phyloP scores from a whole-genome alignment of 495 filamentous ascomycete species.

The Aspergillus bertholletiae region DNA sequence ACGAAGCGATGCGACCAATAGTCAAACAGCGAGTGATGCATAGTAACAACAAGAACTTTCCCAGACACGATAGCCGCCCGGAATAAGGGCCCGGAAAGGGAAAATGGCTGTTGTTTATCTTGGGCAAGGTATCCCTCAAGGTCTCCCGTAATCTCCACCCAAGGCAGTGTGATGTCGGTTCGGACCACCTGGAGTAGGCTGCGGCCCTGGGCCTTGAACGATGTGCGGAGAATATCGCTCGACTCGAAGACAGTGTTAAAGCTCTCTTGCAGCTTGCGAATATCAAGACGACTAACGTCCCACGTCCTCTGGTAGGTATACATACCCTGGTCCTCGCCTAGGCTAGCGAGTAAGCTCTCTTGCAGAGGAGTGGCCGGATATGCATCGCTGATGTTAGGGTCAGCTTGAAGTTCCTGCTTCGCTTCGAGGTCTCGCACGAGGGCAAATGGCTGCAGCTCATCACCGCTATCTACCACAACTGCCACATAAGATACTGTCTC shows the following conservation, averaged over 20 bases:
- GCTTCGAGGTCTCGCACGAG: background rate
- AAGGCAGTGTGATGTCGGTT: constrained; percentile 34
- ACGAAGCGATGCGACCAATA: constrained; percentile 54
- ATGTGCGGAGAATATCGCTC: constrained; percentile 54
- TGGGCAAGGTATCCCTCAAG: constrained; percentile 18
- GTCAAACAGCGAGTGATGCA: constrained; percentile 64
- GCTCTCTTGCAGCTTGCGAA: constrained; percentile 31
- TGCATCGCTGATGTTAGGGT: constrained; percentile 27
- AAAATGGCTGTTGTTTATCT: constrained; percentile 36
- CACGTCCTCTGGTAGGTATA: constrained; percentile 28
- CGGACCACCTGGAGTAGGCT: constrained; percentile 51
- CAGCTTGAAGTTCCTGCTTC: constrained; percentile 27
- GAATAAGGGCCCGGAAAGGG: constrained; percentile 49
- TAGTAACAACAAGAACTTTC: constrained; percentile 52
- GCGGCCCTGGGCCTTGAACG: constrained; percentile 45
- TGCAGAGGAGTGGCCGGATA: constrained; percentile 51
- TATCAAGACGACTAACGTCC: constrained; percentile 31
- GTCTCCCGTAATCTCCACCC: constrained; percentile 30
- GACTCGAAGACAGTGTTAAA: constrained; percentile 24
- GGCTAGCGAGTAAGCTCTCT: constrained; percentile 37
- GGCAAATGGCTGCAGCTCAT: constrained; percentile 5
- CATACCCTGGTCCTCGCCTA: constrained; percentile 36
- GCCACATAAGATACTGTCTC: constrained; percentile 16
- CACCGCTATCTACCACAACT: background rate
- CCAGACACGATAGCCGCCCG: constrained; percentile 47